Conservation (phyloP, 371 early-diverging fungal species). For the Scutellospora calospora region DNA sequence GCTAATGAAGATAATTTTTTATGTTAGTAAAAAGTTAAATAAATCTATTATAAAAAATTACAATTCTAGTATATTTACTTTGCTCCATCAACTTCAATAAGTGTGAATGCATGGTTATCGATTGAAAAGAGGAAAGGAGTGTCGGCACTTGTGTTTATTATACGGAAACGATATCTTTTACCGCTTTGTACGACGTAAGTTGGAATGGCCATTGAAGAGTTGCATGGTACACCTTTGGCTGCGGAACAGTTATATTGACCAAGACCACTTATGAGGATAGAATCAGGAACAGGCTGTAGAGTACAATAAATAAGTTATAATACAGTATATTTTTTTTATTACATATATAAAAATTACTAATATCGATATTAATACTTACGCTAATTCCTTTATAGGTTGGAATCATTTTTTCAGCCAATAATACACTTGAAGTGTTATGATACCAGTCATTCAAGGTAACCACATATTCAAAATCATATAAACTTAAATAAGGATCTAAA, state of each 20-base stretch:
- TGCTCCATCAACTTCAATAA: conserved; percentile 59
- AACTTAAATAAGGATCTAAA: conserved; percentile 8
- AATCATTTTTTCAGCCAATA: conserved; percentile 56
- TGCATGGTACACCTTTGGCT: background rate
- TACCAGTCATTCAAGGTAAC: conserved; percentile 59
- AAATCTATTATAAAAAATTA: too few species aligned
- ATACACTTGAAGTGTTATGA: conserved; percentile 52
- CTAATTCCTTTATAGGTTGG: conserved; percentile 46
- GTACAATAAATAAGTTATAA: too few species aligned
- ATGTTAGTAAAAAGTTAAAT: too few species aligned
- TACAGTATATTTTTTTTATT: too few species aligned
- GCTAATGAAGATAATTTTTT: background rate
- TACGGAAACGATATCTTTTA: conserved; percentile 53
- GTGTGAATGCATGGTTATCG: conserved; percentile 50
- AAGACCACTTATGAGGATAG: conserved; percentile 52
- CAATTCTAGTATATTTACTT: too few species aligned
- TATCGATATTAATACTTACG: too few species aligned
- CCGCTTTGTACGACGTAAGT: conserved; percentile 69
- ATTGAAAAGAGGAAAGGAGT: conserved; percentile 52
- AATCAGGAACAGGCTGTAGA: background rate
- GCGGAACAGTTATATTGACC: conserved; percentile 41
- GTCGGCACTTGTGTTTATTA: conserved; percentile 25
- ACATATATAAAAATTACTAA: too few species aligned
- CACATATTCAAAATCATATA: conserved; percentile 57
- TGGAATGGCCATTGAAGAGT: conserved; percentile 6